phyloP scores from a whole-genome alignment of 225 moss, liverwort and hornwort genomes.

The Physcomitrium patens region DNA sequence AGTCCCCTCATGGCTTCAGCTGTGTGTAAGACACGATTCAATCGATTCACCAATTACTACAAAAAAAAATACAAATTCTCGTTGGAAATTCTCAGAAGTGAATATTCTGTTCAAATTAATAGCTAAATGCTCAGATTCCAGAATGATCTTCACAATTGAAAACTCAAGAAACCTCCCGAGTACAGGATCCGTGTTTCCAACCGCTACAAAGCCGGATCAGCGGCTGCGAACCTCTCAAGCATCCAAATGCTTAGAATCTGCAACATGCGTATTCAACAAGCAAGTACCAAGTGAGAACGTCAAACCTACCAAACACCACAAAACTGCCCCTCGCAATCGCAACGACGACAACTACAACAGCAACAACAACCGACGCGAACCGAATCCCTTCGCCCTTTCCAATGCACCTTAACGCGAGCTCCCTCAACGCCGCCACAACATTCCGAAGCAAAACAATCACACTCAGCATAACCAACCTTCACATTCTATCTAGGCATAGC shows the following conservation, averaged over 20 bases:
- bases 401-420: not conserved
- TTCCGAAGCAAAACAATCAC: not conserved
- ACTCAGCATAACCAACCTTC: not conserved
- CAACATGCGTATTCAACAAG: not conserved
- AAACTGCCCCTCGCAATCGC: not conserved
- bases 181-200: not conserved
- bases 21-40: slow-evolving; percentile 18
- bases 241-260: slow-evolving; percentile 14
- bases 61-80: slow-evolving; percentile 8
- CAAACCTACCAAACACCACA: not conserved
- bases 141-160: slow-evolving; percentile 6
- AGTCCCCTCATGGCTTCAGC: slow-evolving; percentile 41
- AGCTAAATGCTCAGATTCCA: slow-evolving; percentile 14
- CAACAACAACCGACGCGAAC: too few relatives aligned
- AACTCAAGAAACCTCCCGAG: not conserved
- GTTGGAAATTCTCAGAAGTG: slow-evolving; percentile 17
- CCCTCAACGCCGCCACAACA: not conserved
- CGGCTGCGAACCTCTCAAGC: slow-evolving; percentile 11
- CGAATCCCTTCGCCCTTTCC: not conserved
- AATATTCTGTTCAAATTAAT: not conserved
- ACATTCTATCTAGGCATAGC: not conserved
- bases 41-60: slow-evolving; percentile 5
- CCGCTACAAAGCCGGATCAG: slow-evolving; percentile 13
- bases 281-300: not conserved
- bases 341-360: too few relatives aligned